Evolutionary conservation across 1,284 basidiomycete genomes (phyloP), one percentile per base, ranked within the genome.

Genomic region (Trichosporon coremiiforme): DNA sequence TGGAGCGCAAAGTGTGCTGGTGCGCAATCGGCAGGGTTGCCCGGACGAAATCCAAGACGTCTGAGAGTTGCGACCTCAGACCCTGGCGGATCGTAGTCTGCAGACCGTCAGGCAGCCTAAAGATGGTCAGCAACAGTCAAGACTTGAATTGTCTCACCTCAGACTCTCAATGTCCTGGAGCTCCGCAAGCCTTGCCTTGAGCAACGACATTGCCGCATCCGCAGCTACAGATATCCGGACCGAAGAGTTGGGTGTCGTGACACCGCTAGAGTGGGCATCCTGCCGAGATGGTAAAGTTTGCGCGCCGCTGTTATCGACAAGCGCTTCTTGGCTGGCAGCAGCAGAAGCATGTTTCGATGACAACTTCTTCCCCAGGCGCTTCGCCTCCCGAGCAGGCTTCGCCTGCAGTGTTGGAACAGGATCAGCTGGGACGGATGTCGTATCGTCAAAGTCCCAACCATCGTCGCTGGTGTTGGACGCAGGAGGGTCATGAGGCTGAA

Each of bases 21-120:
- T 87, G n/a, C 92, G 93, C 80, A 92, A 90, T 36, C 95, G 84
- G 0, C 91, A 92, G 53, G 91, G 88, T 68, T 1, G 70, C 72
- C 4, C 72, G 70, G 6, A 73, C 38, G 12, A 73, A 66, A 22
- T 71, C 69, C 9, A 69, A 31, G 1, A 64, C 45, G 29, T 73
- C 70, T 0, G 50, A 31, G 29, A 73, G 45, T 5, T 71, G 68
- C 6, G 57, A 31, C 29, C 35, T 31, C 1, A 62, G 17, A 12
- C 57, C 57, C 3, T 20, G n/a, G 8, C 17, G 31, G 3, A 62
- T 17, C 4, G 57, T n/a, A 17, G 12, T 6, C 29, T 33, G 57
- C 31, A 62, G 8, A 2, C 13, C 57, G 9, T 8, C 15, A n/a
- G 57, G 57, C 4, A 62, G 13, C 6, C 57, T 62, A 5, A 4